These are phyloP conservation scores for Podospora pseudopauciseta DNA, from an alignment of 495 filamentous ascomycete genomes.

Conservation along the genomic window DNA sequence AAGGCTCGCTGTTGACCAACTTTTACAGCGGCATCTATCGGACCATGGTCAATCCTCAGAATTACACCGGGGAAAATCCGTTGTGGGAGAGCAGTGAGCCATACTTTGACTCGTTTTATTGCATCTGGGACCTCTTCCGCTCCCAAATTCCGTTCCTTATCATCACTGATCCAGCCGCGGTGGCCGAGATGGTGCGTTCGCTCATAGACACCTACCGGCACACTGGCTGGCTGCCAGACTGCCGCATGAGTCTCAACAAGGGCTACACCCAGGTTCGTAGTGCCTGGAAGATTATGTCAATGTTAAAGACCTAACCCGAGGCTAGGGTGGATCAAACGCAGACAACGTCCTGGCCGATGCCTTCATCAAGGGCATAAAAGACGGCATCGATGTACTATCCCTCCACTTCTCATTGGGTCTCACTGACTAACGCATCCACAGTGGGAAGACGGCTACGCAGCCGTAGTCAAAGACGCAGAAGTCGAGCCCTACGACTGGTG, in stretches of 20 bases:
- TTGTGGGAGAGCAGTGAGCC: conserved; percentile 68
- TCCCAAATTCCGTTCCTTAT: conserved; percentile 69
- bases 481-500: conserved; percentile 69
- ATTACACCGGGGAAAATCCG: conserved; percentile 78
- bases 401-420: not conserved
- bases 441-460: conserved; percentile 69
- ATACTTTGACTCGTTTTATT: conserved; percentile 81
- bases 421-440: conserved; percentile 12
- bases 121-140: conserved; percentile 72
- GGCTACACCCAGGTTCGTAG: conserved; percentile 58
- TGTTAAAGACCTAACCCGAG: not conserved
- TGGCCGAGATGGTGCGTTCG: conserved; percentile 64
- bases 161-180: conserved; percentile 59
- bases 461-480: conserved; percentile 72
- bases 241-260: conserved; percentile 60
- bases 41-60: conserved; percentile 69
- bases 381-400: conserved; percentile 52
- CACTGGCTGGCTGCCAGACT: conserved; percentile 67
- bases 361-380: conserved; percentile 62
- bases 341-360: conserved; percentile 69
- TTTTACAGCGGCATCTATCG: conserved; percentile 73
- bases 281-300: not conserved
- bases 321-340: conserved; percentile 70
- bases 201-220: conserved; percentile 71
- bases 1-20: conserved; percentile 52